Evolutionary conservation across 176 grass and related monocot species (phyloP).

Genomic region (Alopecurus myosuroides): DNA sequence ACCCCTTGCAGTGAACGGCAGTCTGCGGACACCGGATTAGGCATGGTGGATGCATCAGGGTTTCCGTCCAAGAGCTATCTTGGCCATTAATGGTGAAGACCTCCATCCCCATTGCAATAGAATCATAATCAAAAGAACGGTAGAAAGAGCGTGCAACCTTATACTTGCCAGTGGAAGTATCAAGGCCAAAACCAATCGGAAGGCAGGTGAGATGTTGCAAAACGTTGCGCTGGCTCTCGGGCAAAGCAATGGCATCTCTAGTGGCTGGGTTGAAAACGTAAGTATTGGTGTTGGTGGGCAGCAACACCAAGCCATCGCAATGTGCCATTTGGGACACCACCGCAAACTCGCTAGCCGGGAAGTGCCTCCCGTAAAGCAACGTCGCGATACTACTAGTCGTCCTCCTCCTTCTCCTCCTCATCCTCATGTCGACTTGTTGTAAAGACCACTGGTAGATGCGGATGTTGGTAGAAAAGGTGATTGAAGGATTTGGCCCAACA

Average conservation of each 20-base stretch:
- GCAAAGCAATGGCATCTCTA: neutral
- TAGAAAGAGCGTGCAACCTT: constrained; percentile 17
- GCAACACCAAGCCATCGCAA: neutral
- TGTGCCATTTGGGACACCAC: neutral
- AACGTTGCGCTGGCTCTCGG: neutral
- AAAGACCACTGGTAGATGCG: neutral
- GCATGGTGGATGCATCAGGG: neutral
- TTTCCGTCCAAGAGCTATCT: neutral
- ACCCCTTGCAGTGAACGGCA: neutral
- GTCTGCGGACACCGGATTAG: neutral
- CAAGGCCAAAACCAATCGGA: neutral
- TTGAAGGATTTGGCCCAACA: neutral
- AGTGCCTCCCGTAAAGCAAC: neutral
- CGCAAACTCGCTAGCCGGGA: neutral
- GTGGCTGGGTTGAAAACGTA: constrained; percentile 16
- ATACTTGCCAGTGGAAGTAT: neutral
- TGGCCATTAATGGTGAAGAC: constrained; percentile 16
- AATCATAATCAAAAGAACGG: neutral
- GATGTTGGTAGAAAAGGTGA: neutral
- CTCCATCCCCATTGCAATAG: constrained; percentile 9
- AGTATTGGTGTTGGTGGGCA: neutral
- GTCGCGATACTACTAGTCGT: neutral
- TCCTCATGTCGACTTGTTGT: neutral
- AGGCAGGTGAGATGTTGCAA: neutral
- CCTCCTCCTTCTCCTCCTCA: neutral